Evolutionary conservation across 345 rosid species (phyloP), one percentile per base, ranked within the genome.

Genomic region (Salix exigua): DNA sequence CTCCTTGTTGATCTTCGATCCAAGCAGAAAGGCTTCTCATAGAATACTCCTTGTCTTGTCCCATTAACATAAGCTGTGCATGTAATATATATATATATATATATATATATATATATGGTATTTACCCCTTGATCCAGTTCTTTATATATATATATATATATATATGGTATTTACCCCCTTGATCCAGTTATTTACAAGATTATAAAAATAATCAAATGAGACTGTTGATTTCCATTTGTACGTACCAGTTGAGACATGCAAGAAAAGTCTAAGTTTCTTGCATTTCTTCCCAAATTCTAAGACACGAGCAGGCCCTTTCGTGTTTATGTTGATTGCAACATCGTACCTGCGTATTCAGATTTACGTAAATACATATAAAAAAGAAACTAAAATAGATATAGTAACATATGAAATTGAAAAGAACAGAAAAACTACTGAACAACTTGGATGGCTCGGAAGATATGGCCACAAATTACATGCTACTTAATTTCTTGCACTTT

Each of bases 231-330:
- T 37, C 14, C 14, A 11, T 66, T 14, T 21, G 8, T 37, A 31
- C 19, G 26, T 33, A 76, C 79, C 79, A 1, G 83, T 75, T 65
- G 83, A 82, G 31, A 86, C 67, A 2, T 85, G 81, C 33, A 83
- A 44, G 73, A 87, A 72, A 68, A 81, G 75, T 38, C 67, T 55
- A 1, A 85, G 77, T 71, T 87, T 78, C 51, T 77, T 71, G 81
- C 73, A 77, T 7, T 71, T 63, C 82, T 78, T 66, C 11, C 79
- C 80, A 4, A 81, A 70, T 26, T 62, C 61, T 40, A 85, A 28
- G 3, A 80, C 61, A 69, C 70, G 65, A 25, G 46, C 50, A 18
- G 82, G 74, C 3, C 75, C 83, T 42, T 33, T 33, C 35, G 6
- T 33, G 35, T 33, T 33, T 33, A 33, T 33, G 6, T 33, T 33